Evolutionary conservation across 257 asterid species (phyloP), one percentile per base, ranked within the genome.

Genomic region (Marsdenia floribunda): DNA sequence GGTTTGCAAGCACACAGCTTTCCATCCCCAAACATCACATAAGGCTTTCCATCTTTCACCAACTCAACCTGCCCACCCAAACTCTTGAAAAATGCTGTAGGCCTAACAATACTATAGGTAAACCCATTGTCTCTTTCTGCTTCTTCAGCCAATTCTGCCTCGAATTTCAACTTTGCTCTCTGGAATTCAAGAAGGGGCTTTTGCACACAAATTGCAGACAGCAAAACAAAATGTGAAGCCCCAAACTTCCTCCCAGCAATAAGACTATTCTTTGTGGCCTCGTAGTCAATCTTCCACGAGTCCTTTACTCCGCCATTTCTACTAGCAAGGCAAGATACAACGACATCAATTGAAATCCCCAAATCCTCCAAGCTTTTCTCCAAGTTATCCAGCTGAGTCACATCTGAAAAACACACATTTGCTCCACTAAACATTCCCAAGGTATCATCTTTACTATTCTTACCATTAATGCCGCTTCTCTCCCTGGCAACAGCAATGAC

Each of bases 101-200:
- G 99, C 83, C 99, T 83, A 70, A 92, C 99, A 14, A 92, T 92
- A 71, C 99, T 95, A 72, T 89, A 95, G 24, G 84, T 88, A 72
- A 94, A 88, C 1, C 74, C 84, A 21, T 70, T 70, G 55, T 86
- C 90, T 5, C 37, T 66, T 67, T 71, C 74, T 29, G 99, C 84
- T 84, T 90, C 96, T 71, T 81, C 77, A 0, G 80, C 83, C 81
- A 92, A 83, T 72, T 92, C 93, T 0, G 89, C 87, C 86, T 95
- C 98, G 58, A 92, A 88, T 79, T 87, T 95, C 90, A 92, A 54
- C 88, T 95, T 92, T 1, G 99, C 97, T 1, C 92, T 90, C 53
- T 92, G 99, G 68, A 95, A 95, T 75, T 95, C 99, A n/a, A 95
- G 96, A 64, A 95, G 99, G 83, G 98, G 99, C 82, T 95, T 95